Conservation (phyloP, 2,329 filamentous ascomycete genomes). For the Sporothrix pseudoabietina region DNA sequence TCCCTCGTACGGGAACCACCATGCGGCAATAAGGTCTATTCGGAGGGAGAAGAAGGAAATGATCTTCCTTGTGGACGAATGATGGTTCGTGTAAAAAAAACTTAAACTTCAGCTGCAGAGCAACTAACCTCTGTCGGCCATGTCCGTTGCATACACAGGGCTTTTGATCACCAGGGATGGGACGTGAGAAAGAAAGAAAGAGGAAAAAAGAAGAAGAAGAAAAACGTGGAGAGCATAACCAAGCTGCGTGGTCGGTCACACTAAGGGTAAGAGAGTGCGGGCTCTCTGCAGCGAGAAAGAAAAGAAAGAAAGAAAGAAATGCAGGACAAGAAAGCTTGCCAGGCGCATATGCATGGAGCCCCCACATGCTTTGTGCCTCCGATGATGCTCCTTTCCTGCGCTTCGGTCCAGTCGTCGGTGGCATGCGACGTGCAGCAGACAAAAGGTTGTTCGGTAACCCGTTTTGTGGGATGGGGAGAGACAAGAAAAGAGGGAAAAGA, state of each 20-base stretch:
- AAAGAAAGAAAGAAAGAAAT: background rate
- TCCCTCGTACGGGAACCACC: background rate
- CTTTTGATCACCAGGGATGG: background rate
- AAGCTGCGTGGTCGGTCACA: constrained; percentile 20
- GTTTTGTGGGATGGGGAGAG: background rate
- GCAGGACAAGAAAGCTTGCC: background rate
- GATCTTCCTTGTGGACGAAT: background rate
- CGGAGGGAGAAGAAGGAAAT: background rate
- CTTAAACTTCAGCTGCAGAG: background rate
- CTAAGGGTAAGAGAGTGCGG: background rate
- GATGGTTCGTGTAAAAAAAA: background rate
- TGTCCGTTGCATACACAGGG: background rate
- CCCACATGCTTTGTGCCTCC: background rate
- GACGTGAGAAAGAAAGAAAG: background rate
- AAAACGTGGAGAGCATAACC: constrained; percentile 22
- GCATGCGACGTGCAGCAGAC: background rate
- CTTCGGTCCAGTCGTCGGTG: constrained; percentile 10
- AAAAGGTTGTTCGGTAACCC: background rate
- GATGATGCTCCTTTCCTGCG: background rate
- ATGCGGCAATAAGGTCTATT: background rate
- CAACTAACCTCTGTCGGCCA: constrained; percentile 3
- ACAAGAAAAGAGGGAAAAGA: background rate
- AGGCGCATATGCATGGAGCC: background rate
- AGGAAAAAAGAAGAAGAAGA: background rate
- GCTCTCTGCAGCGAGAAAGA: no score